Base-by-base conservation (phyloP, 768 basidiomycete genomes). In the Tubosaeta sp. region DNA sequence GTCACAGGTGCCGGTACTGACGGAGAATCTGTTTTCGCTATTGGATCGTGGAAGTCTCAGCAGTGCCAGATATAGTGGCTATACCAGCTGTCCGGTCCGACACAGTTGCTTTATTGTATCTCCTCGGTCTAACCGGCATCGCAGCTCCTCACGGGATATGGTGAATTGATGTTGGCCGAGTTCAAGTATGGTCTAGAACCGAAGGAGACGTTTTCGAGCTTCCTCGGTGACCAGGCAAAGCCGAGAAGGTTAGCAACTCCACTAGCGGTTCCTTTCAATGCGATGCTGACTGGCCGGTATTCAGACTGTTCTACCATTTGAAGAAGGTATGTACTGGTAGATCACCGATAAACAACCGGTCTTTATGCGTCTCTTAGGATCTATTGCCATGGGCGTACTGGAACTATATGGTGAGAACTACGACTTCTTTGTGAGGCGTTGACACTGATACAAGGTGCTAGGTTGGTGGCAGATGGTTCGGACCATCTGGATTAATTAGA, bases 101-200 rank as follows among this genome's bases (percentile, higher is more conserved):
- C 14, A 34, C 11, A 72, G 37, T 38, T 42, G 14, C 48, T 32
- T 17, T 34, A 31, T 43, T 44, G 53, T 43, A 32, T 37, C 13
- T 35, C 42, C 16, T 27, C 9, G 25, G 51, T 45, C 51, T 52
- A 31, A 50, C 42, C n/a, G 51, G 33, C 26, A 22, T 14, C 29
- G 11, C 54, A 90, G 88, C 76, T 91, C 8, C 74, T 91, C 57
- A 90, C 88, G 41, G 88, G 87, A 27, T 90, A 91, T 59, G 88
- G 87, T 16, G 77, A 88, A 69, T 69, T 90, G 38, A 80, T 97
- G 82, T 77, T 97, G 49, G 86, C 90, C 26, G 95, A 97, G 69
- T 97, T 97, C 78, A 91, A 89, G 67, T 99, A 97, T 68, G 94
- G 91, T 14, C 72, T 86, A 1, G 81, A 85, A 63, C 90, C 93